Conservation (phyloP, 208 protist species). For the Kentomonas sorsogonicus region DNA sequence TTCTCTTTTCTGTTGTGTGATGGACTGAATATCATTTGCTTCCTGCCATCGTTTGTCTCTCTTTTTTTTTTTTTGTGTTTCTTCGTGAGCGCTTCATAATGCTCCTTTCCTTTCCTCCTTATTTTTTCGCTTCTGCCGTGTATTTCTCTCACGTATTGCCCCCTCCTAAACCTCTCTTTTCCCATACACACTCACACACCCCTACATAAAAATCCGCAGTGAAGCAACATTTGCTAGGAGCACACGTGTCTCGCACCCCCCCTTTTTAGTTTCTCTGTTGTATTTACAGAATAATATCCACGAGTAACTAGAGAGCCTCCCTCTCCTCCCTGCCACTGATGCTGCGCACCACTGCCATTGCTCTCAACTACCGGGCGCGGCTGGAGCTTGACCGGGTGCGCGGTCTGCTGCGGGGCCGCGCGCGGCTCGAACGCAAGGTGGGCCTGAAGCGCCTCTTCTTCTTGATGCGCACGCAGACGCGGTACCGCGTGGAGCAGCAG, state of each 20-base stretch:
- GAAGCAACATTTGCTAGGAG: too few species aligned
- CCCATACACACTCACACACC: too few species aligned
- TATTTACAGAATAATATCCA: conserved; percentile 8
- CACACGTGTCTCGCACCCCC: not conserved
- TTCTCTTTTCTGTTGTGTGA: too few species aligned
- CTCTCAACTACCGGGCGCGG: conserved; percentile 59
- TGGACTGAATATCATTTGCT: too few species aligned
- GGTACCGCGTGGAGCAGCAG: conserved; percentile 83
- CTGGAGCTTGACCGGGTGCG: conserved; percentile 82
- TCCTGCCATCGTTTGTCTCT: too few species aligned
- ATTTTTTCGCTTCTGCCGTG: too few species aligned
- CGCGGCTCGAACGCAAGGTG: conserved; percentile 76
- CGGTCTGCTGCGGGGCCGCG: conserved; percentile 70
- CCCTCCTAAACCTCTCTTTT: too few species aligned
- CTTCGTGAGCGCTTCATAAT: too few species aligned
- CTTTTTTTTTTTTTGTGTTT: too few species aligned
- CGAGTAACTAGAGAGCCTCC: not conserved
- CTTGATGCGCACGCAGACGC: conserved; percentile 83
- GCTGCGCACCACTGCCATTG: conserved; percentile 38
- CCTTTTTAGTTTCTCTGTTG: conserved; percentile 1
- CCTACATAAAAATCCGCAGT: too few species aligned
- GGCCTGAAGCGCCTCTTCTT: conserved; percentile 82
- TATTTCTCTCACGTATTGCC: too few species aligned
- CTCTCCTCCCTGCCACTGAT: conserved; percentile 20
- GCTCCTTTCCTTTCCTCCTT: too few species aligned